A percentile compares a stretch with the other conserved stretches of the same genome.
Evolutionary conservation across 306 rosid species (phyloP).

Genomic region (Cicer arietinum): DNA sequence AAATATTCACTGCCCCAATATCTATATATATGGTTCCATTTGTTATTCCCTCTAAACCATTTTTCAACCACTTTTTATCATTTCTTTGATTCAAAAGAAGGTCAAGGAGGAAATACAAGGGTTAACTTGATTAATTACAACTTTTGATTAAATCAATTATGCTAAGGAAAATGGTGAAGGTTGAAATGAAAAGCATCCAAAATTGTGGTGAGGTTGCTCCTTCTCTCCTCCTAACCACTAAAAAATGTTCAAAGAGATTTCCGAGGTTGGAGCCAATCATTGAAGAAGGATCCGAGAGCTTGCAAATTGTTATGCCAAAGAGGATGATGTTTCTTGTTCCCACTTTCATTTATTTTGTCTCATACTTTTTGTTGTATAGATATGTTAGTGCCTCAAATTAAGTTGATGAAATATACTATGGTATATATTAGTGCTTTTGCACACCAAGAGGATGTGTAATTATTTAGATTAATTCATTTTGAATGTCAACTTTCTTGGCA

Average conservation of each 20-base stretch:
- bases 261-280: conserved; percentile 67
- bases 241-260: conserved; percentile 30
- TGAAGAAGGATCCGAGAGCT: conserved; percentile 57
- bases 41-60: neutral
- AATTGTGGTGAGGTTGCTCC: conserved; percentile 72
- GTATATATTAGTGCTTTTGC: neutral
- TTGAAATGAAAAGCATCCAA: conserved; percentile 45
- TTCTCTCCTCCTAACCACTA: conserved; percentile 44
- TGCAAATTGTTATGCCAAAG: conserved; percentile 44
- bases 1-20: neutral
- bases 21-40: conserved; percentile 28
- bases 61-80: neutral
- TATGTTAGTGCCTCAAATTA: conserved; percentile 18
- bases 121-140: neutral
- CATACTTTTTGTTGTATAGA: conserved; percentile 58
- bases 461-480: neutral
- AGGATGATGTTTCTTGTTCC: conserved; percentile 63
- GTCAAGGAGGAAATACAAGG: conserved; percentile 1
- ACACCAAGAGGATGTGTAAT: conserved; percentile 23
- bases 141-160: neutral
- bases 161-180: conserved; percentile 27
- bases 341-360: conserved; percentile 49
- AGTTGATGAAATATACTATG: neutral
- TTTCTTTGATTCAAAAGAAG: neutral
- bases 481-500: conserved; percentile 13